Base-by-base conservation (phyloP, 2,329 filamentous ascomycete species). In the Claviceps monticola region DNA sequence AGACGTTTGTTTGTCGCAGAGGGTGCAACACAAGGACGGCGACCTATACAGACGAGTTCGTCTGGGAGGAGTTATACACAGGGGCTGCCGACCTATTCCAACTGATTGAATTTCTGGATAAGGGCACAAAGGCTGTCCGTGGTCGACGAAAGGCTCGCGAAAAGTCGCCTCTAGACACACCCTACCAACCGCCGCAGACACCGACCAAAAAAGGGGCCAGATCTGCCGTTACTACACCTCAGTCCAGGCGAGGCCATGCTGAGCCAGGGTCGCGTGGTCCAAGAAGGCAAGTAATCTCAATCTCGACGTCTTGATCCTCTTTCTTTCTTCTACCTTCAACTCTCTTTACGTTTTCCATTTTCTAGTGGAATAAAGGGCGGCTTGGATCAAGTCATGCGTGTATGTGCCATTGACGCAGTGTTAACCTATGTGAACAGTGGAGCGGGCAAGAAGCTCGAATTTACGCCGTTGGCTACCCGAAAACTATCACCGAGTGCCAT, bases 391-490 rank as follows among this genome's bases (percentile, higher is more conserved):
- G 29, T 11, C 8, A 21, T 43, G 41, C 21, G 19, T 17, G 16
- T 41, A n/a, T 41, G n/a, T 19, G 16, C 13, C 48, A 21, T 26
- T 50, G 53, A 51, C 74, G 17, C 21, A 5, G 45, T 21, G 23
- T n/a, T 75, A 55, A 82, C 88, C 41, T 69, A 13, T 7, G 5
- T 37, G 17, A n/a, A 86, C 34, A 68, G 65, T 57, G 62, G 65
- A 36, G 54, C 59, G 1, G 59, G 60, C 50, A 95, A 90, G 61
- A 85, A 88, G 5, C 78, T 98, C 38, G 90, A 96, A 62, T 97
- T 97, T 61, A 98, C 93, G 0, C 93, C 93, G 0, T 72, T 98
- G n/a, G 89, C 88, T 6, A 96, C 88, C 14, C 84, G 93, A 41
- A 77, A 86, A 19, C 76, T 98, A 3, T 88, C 88, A 1, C 85